Percentiles rank a stretch among this genome's conserved stretches.
Evolutionary conservation across 2,329 filamentous ascomycete species (phyloP).

Genomic region (Claviceps lovelessii): DNA sequence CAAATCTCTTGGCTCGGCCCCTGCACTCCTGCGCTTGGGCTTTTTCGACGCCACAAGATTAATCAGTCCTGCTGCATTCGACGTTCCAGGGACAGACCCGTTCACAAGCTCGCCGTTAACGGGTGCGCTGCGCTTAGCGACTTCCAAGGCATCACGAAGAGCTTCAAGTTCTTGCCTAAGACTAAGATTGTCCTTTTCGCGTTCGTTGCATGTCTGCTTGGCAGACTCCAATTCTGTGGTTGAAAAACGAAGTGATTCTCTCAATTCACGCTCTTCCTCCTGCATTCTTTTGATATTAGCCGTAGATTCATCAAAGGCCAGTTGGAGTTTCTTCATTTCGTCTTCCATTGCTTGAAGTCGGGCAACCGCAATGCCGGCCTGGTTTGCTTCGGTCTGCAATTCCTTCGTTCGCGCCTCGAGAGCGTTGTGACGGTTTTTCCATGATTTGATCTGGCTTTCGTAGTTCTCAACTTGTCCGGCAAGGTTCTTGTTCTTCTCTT

Average conservation of each 20-base stretch:
- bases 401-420: slow-evolving; percentile 85
- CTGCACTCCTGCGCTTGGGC: slow-evolving; percentile 84
- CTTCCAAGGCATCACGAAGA: slow-evolving; percentile 81
- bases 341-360: slow-evolving; percentile 83
- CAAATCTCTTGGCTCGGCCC: slow-evolving; percentile 67
- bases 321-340: slow-evolving; percentile 84
- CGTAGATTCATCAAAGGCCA: slow-evolving; percentile 78
- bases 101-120: slow-evolving; percentile 47
- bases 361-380: slow-evolving; percentile 88
- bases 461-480: slow-evolving; percentile 86
- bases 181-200: slow-evolving; percentile 73
- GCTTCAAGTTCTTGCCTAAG: slow-evolving; percentile 80
- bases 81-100: slow-evolving; percentile 26
- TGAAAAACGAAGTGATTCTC: slow-evolving; percentile 66
- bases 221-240: slow-evolving; percentile 70
- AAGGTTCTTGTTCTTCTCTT: slow-evolving; percentile 84
- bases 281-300: slow-evolving; percentile 86
- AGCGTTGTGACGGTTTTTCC: slow-evolving; percentile 82
- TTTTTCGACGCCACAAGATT: slow-evolving; percentile 96
- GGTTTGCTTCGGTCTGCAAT: slow-evolving; percentile 89
- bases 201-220: slow-evolving; percentile 57
- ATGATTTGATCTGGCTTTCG: slow-evolving; percentile 88
- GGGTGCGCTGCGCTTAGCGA: slow-evolving; percentile 65
- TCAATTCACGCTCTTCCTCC: slow-evolving; percentile 77
- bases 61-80: slow-evolving; percentile 64